Base-by-base conservation (phyloP, 2,329 filamentous ascomycete species). In the Paracoccidioides brasiliensis region DNA sequence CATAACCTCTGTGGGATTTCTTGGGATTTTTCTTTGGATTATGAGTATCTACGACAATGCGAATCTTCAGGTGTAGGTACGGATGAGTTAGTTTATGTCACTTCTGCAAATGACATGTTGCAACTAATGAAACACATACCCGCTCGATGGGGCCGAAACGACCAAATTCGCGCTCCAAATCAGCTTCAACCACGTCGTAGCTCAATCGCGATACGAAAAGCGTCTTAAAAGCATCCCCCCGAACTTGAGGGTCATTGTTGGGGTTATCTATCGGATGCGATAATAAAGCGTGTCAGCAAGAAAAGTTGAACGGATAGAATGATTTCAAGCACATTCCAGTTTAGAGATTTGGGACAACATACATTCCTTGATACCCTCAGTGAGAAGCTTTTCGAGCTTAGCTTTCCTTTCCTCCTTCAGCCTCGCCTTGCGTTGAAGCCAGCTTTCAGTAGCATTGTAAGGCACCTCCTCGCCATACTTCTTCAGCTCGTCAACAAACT, bases 101-200 rank as follows among this genome's bases (percentile, higher is more conserved):
- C 6, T 42, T 43, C 12, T 2, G 10, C 6, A 50, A 42, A 43
- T 15, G 32, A 28, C 22, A 32, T n/a, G 30, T 15, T 49, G n/a
- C 2, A 48, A 38, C 1, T 38, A 12, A 15, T 28, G 1, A 22
- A 53, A 33, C 42, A 62, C 84, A 58, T 78, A 94, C 88, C 68
- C 90, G 83, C 73, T 97, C 93, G 70, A 98, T 94, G 3, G 90
- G 86, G 30, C 93, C 93, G 69, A 90, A 96, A 56, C 91, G 85
- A 30, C 87, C 86, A 72, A 98, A 98, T 69, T 96, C 91, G 64
- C 87, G 82, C 74, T 96, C 90, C 44, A 98, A 78, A 67, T 98
- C 93, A 64, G 90, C 83, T 65, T 91, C 87, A 60, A 88, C 90
- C 49, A 86, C 85, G 57, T 93, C 87, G 68, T 96, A 98, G 67